phyloP scores from a whole-genome alignment of 2,329 filamentous ascomycete genomes.

The Ophiosphaerella herpotricha region DNA sequence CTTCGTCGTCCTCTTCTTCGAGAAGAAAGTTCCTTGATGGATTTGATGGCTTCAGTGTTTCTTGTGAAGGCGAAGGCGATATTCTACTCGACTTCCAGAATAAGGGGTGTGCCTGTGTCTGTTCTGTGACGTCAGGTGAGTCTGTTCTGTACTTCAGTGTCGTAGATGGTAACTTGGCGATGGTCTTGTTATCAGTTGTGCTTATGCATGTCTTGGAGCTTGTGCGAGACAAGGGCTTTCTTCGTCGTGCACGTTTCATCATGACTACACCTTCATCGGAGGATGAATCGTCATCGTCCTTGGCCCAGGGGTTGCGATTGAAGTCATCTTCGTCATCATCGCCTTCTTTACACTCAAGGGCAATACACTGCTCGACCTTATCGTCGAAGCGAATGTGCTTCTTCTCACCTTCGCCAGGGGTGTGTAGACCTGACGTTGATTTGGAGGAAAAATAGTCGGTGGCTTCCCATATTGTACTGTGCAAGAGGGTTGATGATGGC shows the following conservation, averaged over 20 bases:
- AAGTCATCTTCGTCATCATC: conserved; percentile 65
- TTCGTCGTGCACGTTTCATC: conserved; percentile 69
- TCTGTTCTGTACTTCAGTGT: conserved; percentile 84
- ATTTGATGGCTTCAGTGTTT: conserved; percentile 75
- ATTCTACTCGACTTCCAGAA: conserved; percentile 53
- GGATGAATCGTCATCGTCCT: conserved; percentile 56
- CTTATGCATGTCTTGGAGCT: conserved; percentile 61
- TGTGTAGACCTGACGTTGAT: conserved; percentile 72
- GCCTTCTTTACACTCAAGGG: conserved; percentile 82
- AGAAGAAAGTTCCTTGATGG: conserved; percentile 69
- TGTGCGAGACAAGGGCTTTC: conserved; percentile 57
- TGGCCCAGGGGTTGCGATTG: conserved; percentile 46
- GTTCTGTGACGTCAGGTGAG: conserved; percentile 67
- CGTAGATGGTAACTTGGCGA: conserved; percentile 84
- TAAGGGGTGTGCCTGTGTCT: conserved; percentile 51
- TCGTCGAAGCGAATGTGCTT: conserved; percentile 97
- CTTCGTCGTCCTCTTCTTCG: conserved; percentile 57
- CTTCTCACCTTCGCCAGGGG: conserved; percentile 64
- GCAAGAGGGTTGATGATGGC: conserved; percentile 66
- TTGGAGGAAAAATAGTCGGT: conserved; percentile 69
- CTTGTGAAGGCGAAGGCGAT: conserved; percentile 79
- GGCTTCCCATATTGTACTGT: conserved; percentile 64
- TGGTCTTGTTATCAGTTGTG: conserved; percentile 74
- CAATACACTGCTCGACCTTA: conserved; percentile 93
- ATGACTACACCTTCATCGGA: conserved; percentile 79